Base-by-base conservation (phyloP, 139 green algal species). In the Chlorella sorokiniana region DNA sequence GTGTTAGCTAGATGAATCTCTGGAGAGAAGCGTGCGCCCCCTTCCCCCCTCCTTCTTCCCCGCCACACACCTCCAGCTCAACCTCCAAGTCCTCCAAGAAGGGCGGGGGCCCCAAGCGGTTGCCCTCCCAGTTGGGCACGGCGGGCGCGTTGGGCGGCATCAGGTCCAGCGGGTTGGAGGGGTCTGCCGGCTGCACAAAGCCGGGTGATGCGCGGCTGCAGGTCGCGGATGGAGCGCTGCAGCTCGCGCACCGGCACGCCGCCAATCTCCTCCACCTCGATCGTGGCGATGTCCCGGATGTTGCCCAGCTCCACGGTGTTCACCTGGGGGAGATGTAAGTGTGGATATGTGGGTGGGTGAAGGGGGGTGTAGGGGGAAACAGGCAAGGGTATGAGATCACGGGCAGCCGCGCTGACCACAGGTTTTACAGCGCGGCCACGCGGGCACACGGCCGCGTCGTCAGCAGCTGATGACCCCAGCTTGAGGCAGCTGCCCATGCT, bases 31-130 rank as follows among this genome's bases (percentile, higher is more conserved):
- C n/a, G n/a, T n/a, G n/a, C n/a, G n/a, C n/a, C n/a, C n/a, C n/a
- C n/a, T n/a, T n/a, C n/a, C n/a, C n/a, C n/a, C n/a, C n/a, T n/a
- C n/a, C 48, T 16, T 59, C 59, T 67, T 37, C 22, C 59, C n/a
- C n/a, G n/a, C n/a, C 6, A n/a, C 41, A 3, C 63, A 42, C 35
- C 44, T 87, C 56, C 68, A 82, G 68, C 48, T 82, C 61, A 5
- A 88, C 23, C 37, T 83, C 74, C 31, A 80, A n/a, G 33, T 90
- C 87, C n/a, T 91, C 87, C 37, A 90, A 40, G n/a, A 90, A 38
- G 23, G 73, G 54, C 0, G 87, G 87, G 16, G 69, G 74, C 29
- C 31, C 38, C 6, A 87, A 20, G 14, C 37, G 29, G 22, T 40
- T 84, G 59, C 78, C 59, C 25, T 79, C 73, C 52, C n/a, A 63